Base-by-base conservation (phyloP, 2,329 filamentous ascomycete species). In the Arthrobotrys sinensis region DNA sequence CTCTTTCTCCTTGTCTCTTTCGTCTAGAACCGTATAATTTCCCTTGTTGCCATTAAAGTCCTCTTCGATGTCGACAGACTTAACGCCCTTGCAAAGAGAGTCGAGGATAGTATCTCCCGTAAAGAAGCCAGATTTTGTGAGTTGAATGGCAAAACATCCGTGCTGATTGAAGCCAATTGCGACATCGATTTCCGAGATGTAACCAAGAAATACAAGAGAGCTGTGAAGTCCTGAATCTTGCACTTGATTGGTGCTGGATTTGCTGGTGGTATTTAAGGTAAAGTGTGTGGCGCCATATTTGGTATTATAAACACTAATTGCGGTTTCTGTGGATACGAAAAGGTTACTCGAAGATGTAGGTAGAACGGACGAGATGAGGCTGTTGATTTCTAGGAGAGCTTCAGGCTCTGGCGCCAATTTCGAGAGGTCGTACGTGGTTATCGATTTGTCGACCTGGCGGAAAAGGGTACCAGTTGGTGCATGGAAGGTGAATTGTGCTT, bases 211-310 rank as follows among this genome's bases (percentile, higher is more conserved):
- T 10, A 69, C 19, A 3, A 79, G 67, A 8, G 75, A 78, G 36
- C 65, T 63, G 40, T 78, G 67, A 8, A 72, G 36, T 63, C 62
- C 75, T 1, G 67, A 62, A 45, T 78, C 75, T 36, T 16, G 60
- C 3, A 55, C 19, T 45, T 40, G 45, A 36, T 52, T 64, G 8
- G 63, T 46, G 24, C 48, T 43, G n/a, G 75, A 68, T 36, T 72
- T 78, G 52, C 43, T 53, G 38, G 43, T 52, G 12, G 63, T 64
- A 14, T 55, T 43, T 48, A 78, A n/a, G 7, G 69, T 65, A 12
- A 62, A 69, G 45, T 79, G 76, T 4, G 70, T 73, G 14, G 76
- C 76, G n/a, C 76, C 76, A 12, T 79, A 79, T 68, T 75, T 79
- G 7, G 76, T 79, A 40, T 79, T 79, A 28, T 79, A 75, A 24